These are phyloP conservation scores for Metschnikowia vanudenii DNA, from an alignment of 805 yeast genomes.

Conservation along the genomic window DNA sequence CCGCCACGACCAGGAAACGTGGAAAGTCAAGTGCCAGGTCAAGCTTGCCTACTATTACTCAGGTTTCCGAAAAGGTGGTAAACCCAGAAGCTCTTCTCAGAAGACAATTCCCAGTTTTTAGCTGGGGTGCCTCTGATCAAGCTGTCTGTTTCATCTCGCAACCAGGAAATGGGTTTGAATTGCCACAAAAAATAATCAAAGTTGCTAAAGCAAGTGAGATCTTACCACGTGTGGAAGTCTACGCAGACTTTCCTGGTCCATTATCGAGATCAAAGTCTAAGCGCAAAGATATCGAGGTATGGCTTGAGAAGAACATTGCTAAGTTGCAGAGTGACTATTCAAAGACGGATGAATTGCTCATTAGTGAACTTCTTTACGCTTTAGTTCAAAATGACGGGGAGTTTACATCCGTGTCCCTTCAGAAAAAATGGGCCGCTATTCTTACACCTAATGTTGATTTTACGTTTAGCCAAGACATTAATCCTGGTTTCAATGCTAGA, in stretches of 20 bases:
- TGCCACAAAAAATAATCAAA: conserved; percentile 31
- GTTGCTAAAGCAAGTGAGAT: conserved; percentile 26
- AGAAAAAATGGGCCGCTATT: conserved; percentile 32
- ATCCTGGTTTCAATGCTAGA: conserved; percentile 2
- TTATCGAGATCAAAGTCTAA: conserved; percentile 54
- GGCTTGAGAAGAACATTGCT: conserved; percentile 40
- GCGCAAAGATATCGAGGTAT: conserved; percentile 65
- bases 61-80: conserved; percentile 23
- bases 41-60: conserved; percentile 8
- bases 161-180: conserved; percentile 33
- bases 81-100: conserved; percentile 55
- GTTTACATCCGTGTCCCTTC: conserved; percentile 26
- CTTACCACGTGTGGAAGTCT: conserved; percentile 25
- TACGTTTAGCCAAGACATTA: conserved; percentile 24
- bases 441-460: conserved; percentile 45
- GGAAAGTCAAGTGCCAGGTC: conserved; percentile 14
- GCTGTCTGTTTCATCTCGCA: conserved; percentile 25
- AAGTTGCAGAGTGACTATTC: conserved; percentile 12
- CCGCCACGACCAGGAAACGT: conserved; percentile 6
- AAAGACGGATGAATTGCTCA: conserved; percentile 26
- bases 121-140: conserved; percentile 49
- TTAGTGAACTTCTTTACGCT: conserved; percentile 30
- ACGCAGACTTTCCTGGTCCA: conserved; percentile 64
- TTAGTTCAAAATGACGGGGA: conserved; percentile 35
- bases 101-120: conserved; percentile 75